Base-by-base conservation (phyloP, 2,329 filamentous ascomycete genomes). In the Nakataea oryzae region DNA sequence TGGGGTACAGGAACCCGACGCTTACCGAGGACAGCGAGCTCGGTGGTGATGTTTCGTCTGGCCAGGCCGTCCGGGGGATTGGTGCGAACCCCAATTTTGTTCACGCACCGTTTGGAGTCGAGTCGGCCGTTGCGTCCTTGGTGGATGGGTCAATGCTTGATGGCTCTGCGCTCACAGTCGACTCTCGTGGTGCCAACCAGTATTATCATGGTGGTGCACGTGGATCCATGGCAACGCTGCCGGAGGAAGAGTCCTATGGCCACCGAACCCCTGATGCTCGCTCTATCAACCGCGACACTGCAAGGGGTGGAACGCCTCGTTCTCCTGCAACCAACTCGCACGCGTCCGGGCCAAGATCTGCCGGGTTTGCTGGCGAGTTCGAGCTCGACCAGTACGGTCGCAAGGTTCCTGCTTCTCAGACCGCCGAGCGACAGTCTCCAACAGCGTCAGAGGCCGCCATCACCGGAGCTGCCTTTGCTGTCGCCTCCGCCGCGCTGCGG, bases 81-180 rank as follows among this genome's bases (percentile, higher is more conserved):
- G 88, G 83, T 55, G 86, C 86, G 13, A 96, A 90, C 67, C 88
- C 91, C 2, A 82, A 90, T 66, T 88, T 91, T 69, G 82, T 96
- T 3, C 86, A 92, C 2, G 21, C 41, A 9, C 17, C 41, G 6
- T 71, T 86, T 41, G 91, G 84, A 2, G 86, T 96, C 0, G 93
- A 97, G 73, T 97, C 93, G 17, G 90, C 89, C 12, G 93, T 97
- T 13, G 93, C 93, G 9, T 97, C 93, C 21, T 78, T 97, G 8
- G 78, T 87, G 1, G 88, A 95, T 68, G 91, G 92, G 24, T 93
- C 91, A 0, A 77, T 82, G 73, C 72, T 85, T 21, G 82, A 85
- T 5, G 82, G 82, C 60, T 96, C 91, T 2, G 83, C 88, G 14
- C 71, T 96, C 61, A 93, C 86, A 3, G 77, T 75, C 17, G 80